A percentile compares a stretch with the other conserved stretches of the same genome.
phyloP scores from a whole-genome alignment of 148 eudicot genomes.

The Rhododendron ovatum region DNA sequence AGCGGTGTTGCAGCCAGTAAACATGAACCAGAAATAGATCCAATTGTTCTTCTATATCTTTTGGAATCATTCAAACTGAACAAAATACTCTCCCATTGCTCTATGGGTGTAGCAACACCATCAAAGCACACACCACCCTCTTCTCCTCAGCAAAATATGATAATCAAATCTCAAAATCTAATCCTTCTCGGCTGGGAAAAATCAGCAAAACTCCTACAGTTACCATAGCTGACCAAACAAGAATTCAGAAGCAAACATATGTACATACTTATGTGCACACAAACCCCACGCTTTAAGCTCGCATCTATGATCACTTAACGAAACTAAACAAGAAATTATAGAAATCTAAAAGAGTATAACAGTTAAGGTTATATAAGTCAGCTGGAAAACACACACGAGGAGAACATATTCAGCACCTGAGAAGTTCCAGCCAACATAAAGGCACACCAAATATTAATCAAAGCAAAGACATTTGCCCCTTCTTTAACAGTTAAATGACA shows the following conservation, averaged over 20 bases:
- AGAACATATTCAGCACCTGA: not conserved
- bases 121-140: conserved; percentile 14
- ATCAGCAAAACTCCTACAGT: conserved; percentile 2
- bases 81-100: conserved; percentile 70
- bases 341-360: not conserved
- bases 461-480: not conserved
- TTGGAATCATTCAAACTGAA: conserved; percentile 63
- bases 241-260: too few relatives aligned
- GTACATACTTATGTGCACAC: not conserved
- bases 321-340: not conserved
- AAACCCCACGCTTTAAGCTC: not conserved
- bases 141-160: conserved; percentile 20
- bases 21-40: conserved; percentile 78
- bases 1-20: conserved; percentile 67
- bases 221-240: not conserved
- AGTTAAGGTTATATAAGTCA: not conserved
- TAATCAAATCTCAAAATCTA: conserved; percentile 5
- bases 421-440: not conserved
- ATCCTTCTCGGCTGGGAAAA: not conserved
- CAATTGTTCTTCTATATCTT: conserved; percentile 79
- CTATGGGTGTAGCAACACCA: conserved; percentile 26
- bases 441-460: not conserved
- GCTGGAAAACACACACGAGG: not conserved
- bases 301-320: not conserved
- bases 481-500: too few relatives aligned